These are phyloP conservation scores for Chlorociboria aeruginascens DNA, from an alignment of 495 filamentous ascomycete genomes.

Conservation along the genomic window DNA sequence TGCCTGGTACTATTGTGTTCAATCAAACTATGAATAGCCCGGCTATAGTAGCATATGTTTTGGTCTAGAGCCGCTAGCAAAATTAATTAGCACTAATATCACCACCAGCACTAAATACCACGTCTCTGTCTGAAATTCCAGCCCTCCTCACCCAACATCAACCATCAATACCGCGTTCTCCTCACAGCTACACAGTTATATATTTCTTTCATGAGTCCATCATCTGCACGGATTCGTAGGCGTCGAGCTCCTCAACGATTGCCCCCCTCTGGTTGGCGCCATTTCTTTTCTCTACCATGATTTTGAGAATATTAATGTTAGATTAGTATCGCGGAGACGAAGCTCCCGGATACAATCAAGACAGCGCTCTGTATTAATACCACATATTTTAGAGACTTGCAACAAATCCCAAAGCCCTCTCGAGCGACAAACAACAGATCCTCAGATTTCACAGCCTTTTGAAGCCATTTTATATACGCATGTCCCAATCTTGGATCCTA, in stretches of 20 bases:
- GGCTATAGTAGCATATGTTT: no score
- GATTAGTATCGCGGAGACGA: constrained; percentile 4
- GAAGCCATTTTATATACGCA: constrained; percentile 1
- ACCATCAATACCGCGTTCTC: neutral
- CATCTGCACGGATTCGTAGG: constrained; percentile 3
- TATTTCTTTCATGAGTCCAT: constrained; percentile 2
- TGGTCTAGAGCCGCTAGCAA: no score
- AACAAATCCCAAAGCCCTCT: constrained; percentile 4
- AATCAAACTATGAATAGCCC: no score
- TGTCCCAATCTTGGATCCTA: constrained; percentile 3
- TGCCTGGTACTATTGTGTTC: no score
- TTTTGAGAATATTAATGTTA: constrained; percentile 3
- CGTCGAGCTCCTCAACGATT: constrained; percentile 5
- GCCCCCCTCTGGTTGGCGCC: neutral
- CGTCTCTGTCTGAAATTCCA: no score
- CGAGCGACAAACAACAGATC: constrained; percentile 2
- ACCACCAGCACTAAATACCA: no score
- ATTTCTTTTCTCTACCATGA: constrained; percentile 2
- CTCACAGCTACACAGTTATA: neutral
- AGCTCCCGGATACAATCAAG: constrained; percentile 6
- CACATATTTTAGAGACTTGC: neutral
- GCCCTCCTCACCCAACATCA: no score
- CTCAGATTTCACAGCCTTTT: constrained; percentile 3
- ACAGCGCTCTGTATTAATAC: neutral
- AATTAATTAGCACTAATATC: no score